Conservation (phyloP, 2,329 filamentous ascomycete genomes). For the Aureobasidium sp. region DNA sequence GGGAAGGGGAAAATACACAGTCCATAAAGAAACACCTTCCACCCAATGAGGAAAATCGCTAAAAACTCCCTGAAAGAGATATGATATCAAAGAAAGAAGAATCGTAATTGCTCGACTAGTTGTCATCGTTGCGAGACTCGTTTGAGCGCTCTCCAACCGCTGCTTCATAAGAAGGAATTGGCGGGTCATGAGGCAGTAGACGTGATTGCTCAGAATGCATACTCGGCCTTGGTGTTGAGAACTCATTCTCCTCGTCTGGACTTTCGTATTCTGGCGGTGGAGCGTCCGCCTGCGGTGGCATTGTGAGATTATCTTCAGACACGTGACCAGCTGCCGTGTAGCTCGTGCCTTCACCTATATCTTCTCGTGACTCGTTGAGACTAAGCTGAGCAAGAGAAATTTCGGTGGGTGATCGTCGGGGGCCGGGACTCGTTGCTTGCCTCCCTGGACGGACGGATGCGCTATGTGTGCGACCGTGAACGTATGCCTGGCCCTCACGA, state of each 20-base stretch:
- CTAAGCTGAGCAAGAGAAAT: slow-evolving; percentile 87
- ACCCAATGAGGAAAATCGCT: slow-evolving; percentile 8
- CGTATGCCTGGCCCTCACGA: slow-evolving; percentile 47
- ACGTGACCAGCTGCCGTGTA: slow-evolving; percentile 19
- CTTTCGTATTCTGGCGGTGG: slow-evolving; percentile 45
- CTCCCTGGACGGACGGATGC: slow-evolving; percentile 67
- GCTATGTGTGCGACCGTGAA: slow-evolving; percentile 66
- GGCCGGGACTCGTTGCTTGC: slow-evolving; percentile 70
- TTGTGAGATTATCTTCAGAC: slow-evolving; percentile 20
- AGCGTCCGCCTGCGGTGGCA: slow-evolving; percentile 19
- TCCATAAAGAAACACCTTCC: neutral
- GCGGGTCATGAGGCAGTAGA: slow-evolving; percentile 39
- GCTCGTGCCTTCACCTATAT: slow-evolving; percentile 62
- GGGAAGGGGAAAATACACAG: neutral
- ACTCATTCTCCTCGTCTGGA: slow-evolving; percentile 27
- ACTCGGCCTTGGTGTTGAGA: slow-evolving; percentile 23
- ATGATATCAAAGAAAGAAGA: neutral
- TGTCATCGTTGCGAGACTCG: neutral
- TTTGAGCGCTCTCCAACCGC: slow-evolving; percentile 44
- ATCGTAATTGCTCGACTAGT: neutral
- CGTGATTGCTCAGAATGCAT: slow-evolving; percentile 18
- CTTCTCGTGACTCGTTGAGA: slow-evolving; percentile 55
- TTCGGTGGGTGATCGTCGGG: slow-evolving; percentile 84
- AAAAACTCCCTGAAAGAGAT: neutral
- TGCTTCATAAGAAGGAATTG: slow-evolving; percentile 77